Evolutionary conservation across 108 stramenopile species (phyloP).

Genomic region (Chaetoceros muelleri): DNA sequence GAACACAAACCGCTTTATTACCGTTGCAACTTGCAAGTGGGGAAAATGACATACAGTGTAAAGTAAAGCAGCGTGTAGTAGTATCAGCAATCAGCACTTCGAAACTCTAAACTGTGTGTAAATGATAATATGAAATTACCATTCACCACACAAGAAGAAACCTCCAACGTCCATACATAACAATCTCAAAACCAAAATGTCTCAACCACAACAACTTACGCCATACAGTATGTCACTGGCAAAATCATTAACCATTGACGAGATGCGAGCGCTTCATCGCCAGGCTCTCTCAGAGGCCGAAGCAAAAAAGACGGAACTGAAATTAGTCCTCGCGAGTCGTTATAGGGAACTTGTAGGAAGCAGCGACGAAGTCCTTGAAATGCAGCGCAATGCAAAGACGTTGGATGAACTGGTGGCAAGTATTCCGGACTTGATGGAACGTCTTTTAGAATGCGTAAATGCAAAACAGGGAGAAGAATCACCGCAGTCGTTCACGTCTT

Average conservation of each 20-base stretch:
- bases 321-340: conserved; percentile 70
- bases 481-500: background rate
- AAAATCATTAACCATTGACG: conserved; percentile 67
- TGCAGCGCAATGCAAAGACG: conserved; percentile 67
- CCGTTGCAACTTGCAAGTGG: too few species aligned
- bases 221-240: conserved; percentile 29
- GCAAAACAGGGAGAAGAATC: background rate
- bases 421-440: conserved; percentile 51
- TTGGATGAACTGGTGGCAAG: conserved; percentile 53
- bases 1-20: too few species aligned
- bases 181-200: too few species aligned
- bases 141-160: too few species aligned
- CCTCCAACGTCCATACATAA: too few species aligned
- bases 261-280: conserved; percentile 72
- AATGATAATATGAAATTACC: too few species aligned
- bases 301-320: conserved; percentile 78
- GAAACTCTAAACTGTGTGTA: too few species aligned
- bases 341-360: conserved; percentile 82
- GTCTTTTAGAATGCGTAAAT: conserved; percentile 16
- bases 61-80: too few species aligned
- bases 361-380: conserved; percentile 73
- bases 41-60: too few species aligned
- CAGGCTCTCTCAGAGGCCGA: conserved; percentile 66
- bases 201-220: too few species aligned
- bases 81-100: too few species aligned